Percentiles rank a stretch among this genome's conserved stretches.
Evolutionary conservation across 495 filamentous ascomycete species (phyloP).

Genomic region (Hypomontagnella submonticulosa): DNA sequence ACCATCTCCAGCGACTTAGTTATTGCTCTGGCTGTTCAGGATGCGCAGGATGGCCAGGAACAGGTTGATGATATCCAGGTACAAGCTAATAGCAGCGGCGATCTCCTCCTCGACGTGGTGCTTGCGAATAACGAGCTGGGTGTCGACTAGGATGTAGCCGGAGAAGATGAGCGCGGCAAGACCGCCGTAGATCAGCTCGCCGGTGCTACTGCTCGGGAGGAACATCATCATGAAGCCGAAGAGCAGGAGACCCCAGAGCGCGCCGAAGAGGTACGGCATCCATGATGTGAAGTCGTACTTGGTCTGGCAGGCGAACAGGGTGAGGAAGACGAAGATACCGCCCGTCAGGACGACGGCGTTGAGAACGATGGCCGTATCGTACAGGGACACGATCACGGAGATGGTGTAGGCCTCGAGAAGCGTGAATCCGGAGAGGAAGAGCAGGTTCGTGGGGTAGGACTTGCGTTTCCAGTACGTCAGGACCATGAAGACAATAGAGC

Average conservation of each 20-base stretch:
- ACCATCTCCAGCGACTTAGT: constrained; percentile 58
- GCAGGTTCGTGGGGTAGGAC: constrained; percentile 92
- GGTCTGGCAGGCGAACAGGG: constrained; percentile 94
- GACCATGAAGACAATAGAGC: constrained; percentile 81
- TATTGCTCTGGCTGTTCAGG: constrained; percentile 87
- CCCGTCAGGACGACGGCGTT: constrained; percentile 91
- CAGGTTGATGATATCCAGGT: constrained; percentile 95
- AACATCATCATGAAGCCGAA: constrained; percentile 92
- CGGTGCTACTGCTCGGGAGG: constrained; percentile 79
- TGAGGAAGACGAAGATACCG: constrained; percentile 92
- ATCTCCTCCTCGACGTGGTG: constrained; percentile 99
- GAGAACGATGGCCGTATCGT: constrained; percentile 81
- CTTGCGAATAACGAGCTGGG: constrained; percentile 91
- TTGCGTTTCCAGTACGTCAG: constrained; percentile 98
- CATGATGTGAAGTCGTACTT: constrained; percentile 98
- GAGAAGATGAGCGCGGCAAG: constrained; percentile 87
- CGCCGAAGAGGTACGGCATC: constrained; percentile 95
- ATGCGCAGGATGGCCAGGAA: constrained; percentile 94
- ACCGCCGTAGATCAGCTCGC: constrained; percentile 86
- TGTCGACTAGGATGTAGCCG: constrained; percentile 94
- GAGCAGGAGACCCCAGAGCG: constrained; percentile 86
- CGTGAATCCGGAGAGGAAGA: constrained; percentile 94
- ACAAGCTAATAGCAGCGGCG: constrained; percentile 92
- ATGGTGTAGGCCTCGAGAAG: constrained; percentile 93
- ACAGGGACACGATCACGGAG: constrained; percentile 90